phyloP scores from a whole-genome alignment of 768 basidiomycete species.

The Paxillus ammoniavirescens region DNA sequence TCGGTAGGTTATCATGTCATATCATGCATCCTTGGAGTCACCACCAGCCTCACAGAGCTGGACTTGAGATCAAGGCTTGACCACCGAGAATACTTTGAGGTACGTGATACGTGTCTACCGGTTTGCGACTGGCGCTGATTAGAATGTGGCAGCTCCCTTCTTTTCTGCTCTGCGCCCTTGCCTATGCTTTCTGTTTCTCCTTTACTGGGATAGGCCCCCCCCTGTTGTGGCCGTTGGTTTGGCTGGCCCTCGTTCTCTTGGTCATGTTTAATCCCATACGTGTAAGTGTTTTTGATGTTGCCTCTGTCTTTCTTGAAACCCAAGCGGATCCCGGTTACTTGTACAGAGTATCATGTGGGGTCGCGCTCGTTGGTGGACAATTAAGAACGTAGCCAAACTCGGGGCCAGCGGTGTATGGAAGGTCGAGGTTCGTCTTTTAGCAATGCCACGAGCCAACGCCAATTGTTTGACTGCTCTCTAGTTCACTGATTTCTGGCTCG shows the following conservation, averaged over 20 bases:
- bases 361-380: conserved; percentile 69
- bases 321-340: conserved; percentile 30
- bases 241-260: conserved; percentile 62
- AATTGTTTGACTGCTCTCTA: conserved; percentile 25
- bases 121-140: conserved; percentile 1
- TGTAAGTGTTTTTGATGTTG: conserved; percentile 26
- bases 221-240: conserved; percentile 76
- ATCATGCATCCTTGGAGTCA: not conserved
- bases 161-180: conserved; percentile 71
- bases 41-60: conserved; percentile 47
- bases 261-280: conserved; percentile 78
- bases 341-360: conserved; percentile 43
- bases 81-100: conserved; percentile 73
- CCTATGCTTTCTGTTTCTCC: conserved; percentile 83
- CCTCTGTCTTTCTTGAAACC: not conserved
- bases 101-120: conserved; percentile 26
- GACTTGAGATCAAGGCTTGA: conserved; percentile 72
- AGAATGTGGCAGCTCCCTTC: conserved; percentile 61
- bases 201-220: conserved; percentile 70
- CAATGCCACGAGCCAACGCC: not conserved
- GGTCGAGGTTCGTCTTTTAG: conserved; percentile 60
- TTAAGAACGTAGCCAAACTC: conserved; percentile 61
- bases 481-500: conserved; percentile 91
- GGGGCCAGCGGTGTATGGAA: conserved; percentile 64
- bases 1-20: conserved; percentile 47